phyloP scores from a whole-genome alignment of 2,329 filamentous ascomycete genomes.

The Xylaria sp. region DNA sequence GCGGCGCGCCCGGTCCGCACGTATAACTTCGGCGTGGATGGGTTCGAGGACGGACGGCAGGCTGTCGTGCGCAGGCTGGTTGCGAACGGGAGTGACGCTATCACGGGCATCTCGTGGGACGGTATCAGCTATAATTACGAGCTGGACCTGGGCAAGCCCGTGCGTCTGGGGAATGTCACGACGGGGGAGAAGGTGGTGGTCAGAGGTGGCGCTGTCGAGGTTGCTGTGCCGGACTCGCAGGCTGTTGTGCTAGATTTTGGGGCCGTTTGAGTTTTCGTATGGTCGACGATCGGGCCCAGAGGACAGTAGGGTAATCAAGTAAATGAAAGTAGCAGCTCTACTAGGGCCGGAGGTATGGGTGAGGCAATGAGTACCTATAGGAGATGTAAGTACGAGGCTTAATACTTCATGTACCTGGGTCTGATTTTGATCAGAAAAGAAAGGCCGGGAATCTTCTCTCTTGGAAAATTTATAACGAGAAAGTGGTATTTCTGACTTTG shows the following conservation, averaged over 20 bases:
- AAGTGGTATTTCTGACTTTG: conserved; percentile 16
- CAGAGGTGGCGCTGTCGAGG: conserved; percentile 51
- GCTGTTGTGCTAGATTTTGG: conserved; percentile 54
- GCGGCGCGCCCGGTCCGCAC: conserved; percentile 48
- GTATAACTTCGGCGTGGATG: conserved; percentile 57
- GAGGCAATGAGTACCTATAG: neutral
- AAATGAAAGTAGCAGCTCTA: neutral
- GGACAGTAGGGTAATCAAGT: neutral
- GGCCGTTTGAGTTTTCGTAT: conserved; percentile 15
- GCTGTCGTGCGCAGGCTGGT: conserved; percentile 60
- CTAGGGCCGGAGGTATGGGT: neutral
- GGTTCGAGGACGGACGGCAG: conserved; percentile 32
- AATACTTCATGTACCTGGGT: neutral
- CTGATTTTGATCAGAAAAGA: neutral
- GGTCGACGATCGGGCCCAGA: neutral
- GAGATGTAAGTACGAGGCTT: neutral
- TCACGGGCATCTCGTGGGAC: conserved; percentile 70
- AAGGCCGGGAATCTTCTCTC: neutral
- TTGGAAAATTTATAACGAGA: neutral
- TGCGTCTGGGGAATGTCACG: conserved; percentile 66
- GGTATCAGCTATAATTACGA: conserved; percentile 72
- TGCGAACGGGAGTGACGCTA: conserved; percentile 72
- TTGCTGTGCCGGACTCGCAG: conserved; percentile 57
- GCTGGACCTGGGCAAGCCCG: conserved; percentile 63
- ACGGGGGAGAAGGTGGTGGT: conserved; percentile 57